Conservation (phyloP, 306 rosid genomes). For the Begonia loranthoides region DNA sequence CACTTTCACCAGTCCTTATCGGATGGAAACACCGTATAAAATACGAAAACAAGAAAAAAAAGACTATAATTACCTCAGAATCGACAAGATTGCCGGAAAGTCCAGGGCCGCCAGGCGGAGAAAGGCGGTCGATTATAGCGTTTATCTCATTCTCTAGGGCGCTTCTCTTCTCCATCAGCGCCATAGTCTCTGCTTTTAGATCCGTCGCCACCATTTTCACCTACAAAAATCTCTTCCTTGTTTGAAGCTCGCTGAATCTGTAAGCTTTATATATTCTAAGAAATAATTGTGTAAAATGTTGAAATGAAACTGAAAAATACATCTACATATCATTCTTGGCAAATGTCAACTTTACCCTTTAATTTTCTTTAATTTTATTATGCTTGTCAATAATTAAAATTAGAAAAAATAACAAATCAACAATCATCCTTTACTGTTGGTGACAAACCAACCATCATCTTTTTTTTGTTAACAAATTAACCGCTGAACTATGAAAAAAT, state of each 20-base stretch:
- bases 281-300: too few species aligned
- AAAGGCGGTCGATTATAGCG: constrained; percentile 50
- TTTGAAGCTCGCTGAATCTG: neutral
- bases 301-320: too few species aligned
- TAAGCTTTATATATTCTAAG: too few species aligned
- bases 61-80: constrained; percentile 33
- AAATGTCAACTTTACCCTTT: neutral
- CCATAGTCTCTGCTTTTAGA: constrained; percentile 58
- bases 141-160: constrained; percentile 68
- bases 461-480: too few species aligned
- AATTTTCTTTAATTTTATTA: neutral
- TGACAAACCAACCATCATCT: too few species aligned
- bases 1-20: too few species aligned
- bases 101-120: constrained; percentile 79
- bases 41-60: too few species aligned
- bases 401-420: too few species aligned
- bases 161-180: constrained; percentile 59
- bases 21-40: too few species aligned
- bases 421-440: too few species aligned
- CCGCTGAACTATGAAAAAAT: too few species aligned
- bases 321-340: neutral
- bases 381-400: neutral
- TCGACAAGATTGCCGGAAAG: constrained; percentile 62
- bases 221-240: neutral
- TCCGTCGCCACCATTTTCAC: constrained; percentile 60